Evolutionary conservation across 805 yeast species (phyloP).

Genomic region (Wickerhamiella azymoides): DNA sequence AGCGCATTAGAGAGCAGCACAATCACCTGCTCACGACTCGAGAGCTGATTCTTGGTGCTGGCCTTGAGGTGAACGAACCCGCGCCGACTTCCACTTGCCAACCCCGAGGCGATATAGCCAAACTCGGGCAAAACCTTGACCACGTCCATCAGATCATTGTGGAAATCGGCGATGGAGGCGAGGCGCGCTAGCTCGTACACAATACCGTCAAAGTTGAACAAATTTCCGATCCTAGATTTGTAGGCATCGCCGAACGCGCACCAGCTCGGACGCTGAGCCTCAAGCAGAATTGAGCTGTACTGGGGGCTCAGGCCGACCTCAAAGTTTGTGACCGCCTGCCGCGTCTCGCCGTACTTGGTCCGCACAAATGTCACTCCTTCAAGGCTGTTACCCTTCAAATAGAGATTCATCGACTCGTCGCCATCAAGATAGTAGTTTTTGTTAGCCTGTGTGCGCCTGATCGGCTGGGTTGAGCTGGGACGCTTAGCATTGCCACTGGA

Average conservation of each 20-base stretch:
- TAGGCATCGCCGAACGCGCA: neutral
- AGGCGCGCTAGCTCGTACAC: neutral
- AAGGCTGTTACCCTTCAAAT: neutral
- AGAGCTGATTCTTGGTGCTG: neutral
- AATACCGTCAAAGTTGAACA: neutral
- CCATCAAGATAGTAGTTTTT: neutral
- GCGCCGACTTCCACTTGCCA: neutral
- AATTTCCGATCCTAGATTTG: neutral
- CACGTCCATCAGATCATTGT: neutral
- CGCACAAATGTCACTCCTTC: neutral
- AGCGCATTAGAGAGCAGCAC: neutral
- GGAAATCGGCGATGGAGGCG: neutral
- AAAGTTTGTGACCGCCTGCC: neutral
- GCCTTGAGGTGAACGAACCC: neutral
- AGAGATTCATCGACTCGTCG: neutral
- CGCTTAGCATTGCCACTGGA: neutral
- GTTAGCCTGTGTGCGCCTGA: neutral
- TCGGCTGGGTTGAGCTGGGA: neutral
- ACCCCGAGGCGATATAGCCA: neutral
- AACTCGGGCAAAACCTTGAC: neutral
- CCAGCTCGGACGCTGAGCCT: neutral
- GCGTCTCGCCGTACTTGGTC: neutral
- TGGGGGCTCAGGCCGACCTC: neutral
- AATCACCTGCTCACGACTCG: neutral
- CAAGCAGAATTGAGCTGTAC: neutral